Base-by-base conservation (phyloP, 768 basidiomycete species). In the Tricholoma saponaceum region DNA sequence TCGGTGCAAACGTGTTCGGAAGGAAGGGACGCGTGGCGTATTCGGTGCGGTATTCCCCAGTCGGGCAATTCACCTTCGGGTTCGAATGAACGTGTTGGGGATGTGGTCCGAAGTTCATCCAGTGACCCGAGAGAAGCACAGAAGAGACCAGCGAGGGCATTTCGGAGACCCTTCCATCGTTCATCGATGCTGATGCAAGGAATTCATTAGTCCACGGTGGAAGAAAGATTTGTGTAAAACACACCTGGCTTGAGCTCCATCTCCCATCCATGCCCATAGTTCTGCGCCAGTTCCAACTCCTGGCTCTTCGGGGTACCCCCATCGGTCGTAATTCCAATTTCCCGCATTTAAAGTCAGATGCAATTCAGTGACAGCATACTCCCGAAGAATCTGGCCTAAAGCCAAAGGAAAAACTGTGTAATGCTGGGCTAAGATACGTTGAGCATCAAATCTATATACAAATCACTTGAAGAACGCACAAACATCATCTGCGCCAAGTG, bases 1-100 rank as follows among this genome's bases (percentile, higher is more conserved):
- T 98, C 97, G 4, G 96, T 98, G 68, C 96, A 99, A n/a, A 98
- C 90, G 63, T 87, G 79, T 67, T 95, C 92, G 3, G 87, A 90
- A 6, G 90, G 89, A 18, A 89, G 80, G 7, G 83, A 83, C 1
- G 89, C 91, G 63, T 95, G 87, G 58, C 87, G 85, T 23, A 93
- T 77, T 46, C 78, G 74, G 57, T 89, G 81, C 13, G 76, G 72
- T 9, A 69, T 61, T 26, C 75, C 70, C 71, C 78, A 77, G 50
- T 72, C 68, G 0, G 83, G 83, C 2, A 86, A 70, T 10, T 75
- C 72, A 26, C 87, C 88, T 62, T 85, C 76, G 12, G 85, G 88
- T 22, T 70, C 74, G 70, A 87, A 92, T 7, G 84, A 79, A 56
- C 76, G 72, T 16, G 66, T 60, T 0, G 90, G 90, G 1, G 83